Evolutionary conservation across 129 eudicot species (phyloP).

Genomic region (Helianthus tuberosus): DNA sequence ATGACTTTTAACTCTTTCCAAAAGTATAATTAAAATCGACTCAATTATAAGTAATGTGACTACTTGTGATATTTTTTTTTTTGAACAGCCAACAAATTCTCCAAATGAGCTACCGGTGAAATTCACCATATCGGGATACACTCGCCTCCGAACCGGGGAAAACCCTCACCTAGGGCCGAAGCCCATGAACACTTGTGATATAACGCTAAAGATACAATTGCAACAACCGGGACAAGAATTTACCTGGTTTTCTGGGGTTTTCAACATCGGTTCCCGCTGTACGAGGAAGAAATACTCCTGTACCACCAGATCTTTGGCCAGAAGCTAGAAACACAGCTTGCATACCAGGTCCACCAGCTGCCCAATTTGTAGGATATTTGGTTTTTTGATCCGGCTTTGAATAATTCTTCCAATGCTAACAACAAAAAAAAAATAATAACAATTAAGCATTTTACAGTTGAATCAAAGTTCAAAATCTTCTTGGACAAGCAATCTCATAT

Average conservation of each 20-base stretch:
- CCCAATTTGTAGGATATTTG: conserved; percentile 38
- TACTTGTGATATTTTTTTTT: too few species aligned
- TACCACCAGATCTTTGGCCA: conserved; percentile 59
- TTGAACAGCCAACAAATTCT: too few species aligned
- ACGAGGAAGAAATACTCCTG: conserved; percentile 85
- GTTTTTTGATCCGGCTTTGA: conserved; percentile 40
- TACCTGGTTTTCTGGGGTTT: conserved; percentile 64
- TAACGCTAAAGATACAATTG: background rate
- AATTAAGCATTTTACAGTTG: too few species aligned
- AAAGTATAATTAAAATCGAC: too few species aligned
- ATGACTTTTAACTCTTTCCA: too few species aligned
- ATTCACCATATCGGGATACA: too few species aligned
- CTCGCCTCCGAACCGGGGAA: too few species aligned
- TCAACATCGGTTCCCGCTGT: conserved; percentile 36
- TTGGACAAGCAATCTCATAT: too few species aligned
- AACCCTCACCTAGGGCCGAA: too few species aligned
- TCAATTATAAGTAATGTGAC: too few species aligned
- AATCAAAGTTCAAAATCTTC: too few species aligned
- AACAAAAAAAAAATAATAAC: background rate
- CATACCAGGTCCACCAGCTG: conserved; percentile 69
- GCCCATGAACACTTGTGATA: background rate
- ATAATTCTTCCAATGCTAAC: conserved; percentile 34
- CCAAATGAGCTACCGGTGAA: too few species aligned
- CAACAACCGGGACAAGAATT: background rate
- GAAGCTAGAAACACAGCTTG: conserved; percentile 65